Base-by-base conservation (phyloP, 2,329 filamentous ascomycete species). In the Setomelanomma holmii region DNA sequence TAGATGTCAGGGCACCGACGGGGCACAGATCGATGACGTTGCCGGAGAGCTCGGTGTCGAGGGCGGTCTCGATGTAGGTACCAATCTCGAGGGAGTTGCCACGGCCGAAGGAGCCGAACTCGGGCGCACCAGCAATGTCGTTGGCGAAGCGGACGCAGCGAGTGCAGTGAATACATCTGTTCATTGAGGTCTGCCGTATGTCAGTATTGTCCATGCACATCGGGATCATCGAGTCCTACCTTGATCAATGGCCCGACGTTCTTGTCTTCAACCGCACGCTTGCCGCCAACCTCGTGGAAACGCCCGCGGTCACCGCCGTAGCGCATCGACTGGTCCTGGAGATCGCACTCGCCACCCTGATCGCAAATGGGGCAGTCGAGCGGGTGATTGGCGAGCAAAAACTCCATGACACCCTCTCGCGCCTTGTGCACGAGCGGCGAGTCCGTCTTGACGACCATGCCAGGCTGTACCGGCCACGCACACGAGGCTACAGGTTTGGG, bases 381-480 rank as follows among this genome's bases (percentile, higher is more conserved):
- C 42, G 93, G 93, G 76, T 98, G 93, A 78, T 98, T 98, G 68
- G 93, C 92, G 56, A 99, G 86, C 62, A 99, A 81, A 71, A 99
- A 99, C 75, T 99, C 95, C 95, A 98, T 99, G 45, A 99, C 92
- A 75, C 95, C 95, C 82, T 99, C 95, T 73, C 95, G 88, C 67
- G 95, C 95, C 82, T 99, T 99, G 84, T 99, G 95, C 68, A 91
- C 89, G 61, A 98, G 85, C 38, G 93, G 91, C 51, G 95, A 97
- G 79, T 97, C 91, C 60, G 95, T 99, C 86, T 98, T 97, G 70
- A 99, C 95, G 45, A 96, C 92, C 95, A 99, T 99, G 57, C 95
- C 95, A 49, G 95, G 91, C 78, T 97, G 93, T 65, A 98, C 95
- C 45, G 95, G 95, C 95, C 95, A 99, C 67, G 95, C 95, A 79